These are phyloP conservation scores for Populus tremula DNA, from an alignment of 345 rosid species.

Conservation along the genomic window DNA sequence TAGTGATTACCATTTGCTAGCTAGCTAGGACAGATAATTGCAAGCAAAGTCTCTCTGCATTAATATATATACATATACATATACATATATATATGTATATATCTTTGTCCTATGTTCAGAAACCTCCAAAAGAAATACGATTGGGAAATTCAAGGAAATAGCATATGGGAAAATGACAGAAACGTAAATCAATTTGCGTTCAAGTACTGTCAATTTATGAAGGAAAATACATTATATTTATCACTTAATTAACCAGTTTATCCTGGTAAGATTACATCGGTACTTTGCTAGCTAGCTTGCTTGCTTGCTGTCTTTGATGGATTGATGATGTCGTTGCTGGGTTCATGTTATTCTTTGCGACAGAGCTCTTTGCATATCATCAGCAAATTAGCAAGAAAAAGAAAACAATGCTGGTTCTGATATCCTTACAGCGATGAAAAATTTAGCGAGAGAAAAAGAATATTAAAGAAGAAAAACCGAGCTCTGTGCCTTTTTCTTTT, in stretches of 20 bases:
- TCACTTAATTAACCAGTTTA: background rate
- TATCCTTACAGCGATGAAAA: background rate
- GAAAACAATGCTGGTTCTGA: background rate
- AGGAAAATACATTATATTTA: background rate
- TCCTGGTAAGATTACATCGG: background rate
- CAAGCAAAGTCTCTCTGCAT: no score
- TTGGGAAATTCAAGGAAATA: background rate
- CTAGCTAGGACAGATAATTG: no score
- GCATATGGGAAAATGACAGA: background rate
- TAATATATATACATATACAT: no score
- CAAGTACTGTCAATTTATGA: background rate
- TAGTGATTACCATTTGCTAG: no score
- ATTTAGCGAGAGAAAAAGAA: background rate
- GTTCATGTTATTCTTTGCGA: no score
- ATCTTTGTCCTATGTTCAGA: background rate
- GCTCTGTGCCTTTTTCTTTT: background rate
- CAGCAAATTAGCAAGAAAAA: background rate
- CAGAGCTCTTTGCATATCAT: background rate
- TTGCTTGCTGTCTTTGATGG: background rate
- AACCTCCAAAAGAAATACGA: background rate
- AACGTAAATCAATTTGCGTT: background rate
- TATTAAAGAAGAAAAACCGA: no score
- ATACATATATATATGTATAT: no score
- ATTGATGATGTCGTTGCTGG: no score
- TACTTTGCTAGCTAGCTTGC: background rate